Base-by-base conservation (phyloP, 2,329 filamentous ascomycete species). In the Colletotrichum sp. region DNA sequence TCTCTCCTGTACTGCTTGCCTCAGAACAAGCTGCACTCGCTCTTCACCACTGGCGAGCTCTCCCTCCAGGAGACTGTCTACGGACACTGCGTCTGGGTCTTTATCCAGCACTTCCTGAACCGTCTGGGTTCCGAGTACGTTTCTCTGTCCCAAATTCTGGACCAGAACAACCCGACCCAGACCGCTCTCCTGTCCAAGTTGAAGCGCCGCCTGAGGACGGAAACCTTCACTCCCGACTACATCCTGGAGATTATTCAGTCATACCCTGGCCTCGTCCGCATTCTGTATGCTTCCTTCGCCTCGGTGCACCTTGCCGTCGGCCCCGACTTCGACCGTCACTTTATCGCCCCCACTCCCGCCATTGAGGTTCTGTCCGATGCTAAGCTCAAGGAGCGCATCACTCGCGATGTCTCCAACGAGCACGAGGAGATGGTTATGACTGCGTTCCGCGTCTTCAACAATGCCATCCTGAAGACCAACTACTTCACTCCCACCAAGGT, bases 401-500 rank as follows among this genome's bases (percentile, higher is more conserved):
- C 93, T 76, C 93, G 92, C 83, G 94, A 93, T n/a, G 93, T 95
- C 21, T 91, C 90, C 75, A 99, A 98, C 82, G 96, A 99, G 87
- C 96, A 99, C 86, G 96, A 99, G 83, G 94, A 96, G 83, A 98
- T 98, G 93, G 97, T 99, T 80, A 98, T 99, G 95, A 95, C 93
- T 57, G 95, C 96, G 18, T 99, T 99, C 92, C 93, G 95, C 71
- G 93, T 97, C 77, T 99, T 99, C 92, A 99, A 99, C 89, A 93
- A 92, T 74, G 92, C 95, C 63, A 93, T 99, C 61, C 90, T 99
- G 79, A 99, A 99, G 92, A 99, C 97, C 80, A 99, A 99, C 89
- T 98, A 98, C 89, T 93, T 93, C 83, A 99, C 97, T 1, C 97
- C 97, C 0, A 99, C 97, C 78, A 99, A 99, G 90, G 96, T 99